A percentile compares a stretch with the other conserved stretches of the same genome.
Evolutionary conservation across 306 rosid species (phyloP).

Genomic region (Hylodesmum podocarpum): DNA sequence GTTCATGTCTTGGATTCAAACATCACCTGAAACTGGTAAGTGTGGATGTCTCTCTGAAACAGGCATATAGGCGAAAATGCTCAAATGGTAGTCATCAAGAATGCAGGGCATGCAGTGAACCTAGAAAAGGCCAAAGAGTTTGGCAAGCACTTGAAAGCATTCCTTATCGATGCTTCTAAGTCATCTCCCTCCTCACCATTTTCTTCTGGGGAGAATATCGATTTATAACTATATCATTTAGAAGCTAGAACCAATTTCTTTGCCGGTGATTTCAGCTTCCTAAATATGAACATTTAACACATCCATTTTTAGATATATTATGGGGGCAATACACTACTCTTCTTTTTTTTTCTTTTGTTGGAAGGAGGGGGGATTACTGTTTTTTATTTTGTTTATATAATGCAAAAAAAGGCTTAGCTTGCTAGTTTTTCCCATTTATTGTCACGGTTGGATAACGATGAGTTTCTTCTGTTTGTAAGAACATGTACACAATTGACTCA

Average conservation of each 20-base stretch:
- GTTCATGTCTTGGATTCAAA: neutral
- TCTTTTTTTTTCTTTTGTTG: neutral
- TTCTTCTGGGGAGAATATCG: conserved; percentile 30
- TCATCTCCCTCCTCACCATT: conserved; percentile 25
- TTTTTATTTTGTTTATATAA: neutral
- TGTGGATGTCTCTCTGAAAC: conserved; percentile 14
- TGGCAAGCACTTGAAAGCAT: conserved; percentile 46
- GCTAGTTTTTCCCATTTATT: neutral
- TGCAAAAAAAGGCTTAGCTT: conserved; percentile 6
- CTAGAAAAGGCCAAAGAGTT: conserved; percentile 59
- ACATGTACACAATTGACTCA: neutral
- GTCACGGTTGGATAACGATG: neutral
- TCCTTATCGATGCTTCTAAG: conserved; percentile 40
- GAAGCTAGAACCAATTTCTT: conserved; percentile 12
- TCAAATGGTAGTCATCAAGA: conserved; percentile 45
- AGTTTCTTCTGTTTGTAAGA: neutral
- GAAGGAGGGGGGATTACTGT: neutral
- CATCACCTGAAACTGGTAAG: neutral
- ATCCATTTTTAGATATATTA: neutral
- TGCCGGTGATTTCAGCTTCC: conserved; percentile 14
- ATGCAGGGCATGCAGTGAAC: conserved; percentile 74
- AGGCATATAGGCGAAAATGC: conserved; percentile 57
- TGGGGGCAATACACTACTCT: neutral
- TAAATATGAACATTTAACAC: neutral
- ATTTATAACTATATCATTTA: neutral